These are phyloP conservation scores for Cercospora canescens DNA, from an alignment of 2,329 filamentous ascomycete species.

Conservation along the genomic window DNA sequence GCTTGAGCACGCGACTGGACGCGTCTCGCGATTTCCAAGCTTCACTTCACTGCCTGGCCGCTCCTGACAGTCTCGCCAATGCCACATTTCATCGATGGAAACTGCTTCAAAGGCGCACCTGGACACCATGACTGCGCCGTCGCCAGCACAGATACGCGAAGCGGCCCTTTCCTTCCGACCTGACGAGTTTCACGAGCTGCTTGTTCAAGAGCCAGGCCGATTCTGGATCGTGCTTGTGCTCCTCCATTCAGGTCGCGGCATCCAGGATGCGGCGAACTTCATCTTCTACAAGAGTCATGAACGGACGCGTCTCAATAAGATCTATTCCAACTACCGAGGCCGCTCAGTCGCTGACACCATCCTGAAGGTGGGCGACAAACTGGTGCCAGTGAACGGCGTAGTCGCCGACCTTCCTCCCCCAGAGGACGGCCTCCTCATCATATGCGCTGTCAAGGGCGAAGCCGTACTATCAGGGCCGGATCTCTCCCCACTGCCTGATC, in stretches of 20 bases:
- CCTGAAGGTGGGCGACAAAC: background rate
- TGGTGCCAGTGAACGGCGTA: background rate
- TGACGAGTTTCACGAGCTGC: background rate
- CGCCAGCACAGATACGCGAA: background rate
- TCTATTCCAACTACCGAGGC: background rate
- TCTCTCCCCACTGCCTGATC: background rate
- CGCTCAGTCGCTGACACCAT: background rate
- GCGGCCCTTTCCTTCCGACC: background rate
- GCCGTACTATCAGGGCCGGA: background rate
- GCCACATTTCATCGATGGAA: too few species aligned
- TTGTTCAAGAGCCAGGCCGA: background rate
- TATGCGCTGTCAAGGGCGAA: background rate
- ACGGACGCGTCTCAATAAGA: background rate
- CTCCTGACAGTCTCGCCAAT: too few species aligned
- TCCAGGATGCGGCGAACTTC: background rate
- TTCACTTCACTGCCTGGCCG: too few species aligned
- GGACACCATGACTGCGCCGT: background rate
- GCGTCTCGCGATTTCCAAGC: too few species aligned
- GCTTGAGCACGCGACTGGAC: too few species aligned
- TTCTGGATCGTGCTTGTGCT: background rate
- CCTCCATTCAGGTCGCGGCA: background rate
- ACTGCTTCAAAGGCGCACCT: background rate
- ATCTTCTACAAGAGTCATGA: background rate
- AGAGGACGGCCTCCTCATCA: background rate
- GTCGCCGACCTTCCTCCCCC: constrained; percentile 1